Evolutionary conservation across 495 filamentous ascomycete species (phyloP).

Genomic region (Aspergillus conjunctus): DNA sequence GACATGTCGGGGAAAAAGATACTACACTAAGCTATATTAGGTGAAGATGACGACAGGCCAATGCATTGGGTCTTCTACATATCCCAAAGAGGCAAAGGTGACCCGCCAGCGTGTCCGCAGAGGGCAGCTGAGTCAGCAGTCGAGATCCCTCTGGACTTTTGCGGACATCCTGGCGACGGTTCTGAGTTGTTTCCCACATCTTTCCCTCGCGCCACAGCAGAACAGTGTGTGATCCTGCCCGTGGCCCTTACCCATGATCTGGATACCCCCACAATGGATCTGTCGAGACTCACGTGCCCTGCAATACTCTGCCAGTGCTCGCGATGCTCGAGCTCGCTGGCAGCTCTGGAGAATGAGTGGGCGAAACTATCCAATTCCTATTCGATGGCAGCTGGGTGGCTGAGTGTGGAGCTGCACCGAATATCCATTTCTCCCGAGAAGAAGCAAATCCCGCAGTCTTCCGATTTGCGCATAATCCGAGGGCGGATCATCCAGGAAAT

Average conservation of each 20-base stretch:
- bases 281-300: slow-evolving; percentile 42
- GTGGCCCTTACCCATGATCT: background rate
- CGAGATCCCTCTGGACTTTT: slow-evolving; percentile 33
- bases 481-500: slow-evolving; percentile 48
- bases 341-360: slow-evolving; percentile 53
- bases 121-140: slow-evolving; percentile 32
- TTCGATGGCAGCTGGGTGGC: slow-evolving; percentile 45
- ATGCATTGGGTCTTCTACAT: slow-evolving; percentile 24
- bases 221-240: background rate
- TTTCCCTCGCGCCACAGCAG: background rate
- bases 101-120: slow-evolving; percentile 25
- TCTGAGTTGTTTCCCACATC: background rate
- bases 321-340: slow-evolving; percentile 50
- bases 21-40: slow-evolving; percentile 2
- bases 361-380: slow-evolving; percentile 47
- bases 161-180: slow-evolving; percentile 19
- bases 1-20: background rate
- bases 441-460: slow-evolving; percentile 46
- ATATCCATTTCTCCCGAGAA: slow-evolving; percentile 45
- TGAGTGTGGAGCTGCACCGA: slow-evolving; percentile 48
- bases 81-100: slow-evolving; percentile 13
- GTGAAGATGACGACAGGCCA: slow-evolving; percentile 16
- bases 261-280: slow-evolving; percentile 32
- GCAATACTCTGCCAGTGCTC: slow-evolving; percentile 47
- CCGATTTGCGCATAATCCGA: slow-evolving; percentile 43